Evolutionary conservation across 2,329 filamentous ascomycete species (phyloP), one percentile per base, ranked within the genome.

Genomic region (Magnaporthiopsis incrustans): DNA sequence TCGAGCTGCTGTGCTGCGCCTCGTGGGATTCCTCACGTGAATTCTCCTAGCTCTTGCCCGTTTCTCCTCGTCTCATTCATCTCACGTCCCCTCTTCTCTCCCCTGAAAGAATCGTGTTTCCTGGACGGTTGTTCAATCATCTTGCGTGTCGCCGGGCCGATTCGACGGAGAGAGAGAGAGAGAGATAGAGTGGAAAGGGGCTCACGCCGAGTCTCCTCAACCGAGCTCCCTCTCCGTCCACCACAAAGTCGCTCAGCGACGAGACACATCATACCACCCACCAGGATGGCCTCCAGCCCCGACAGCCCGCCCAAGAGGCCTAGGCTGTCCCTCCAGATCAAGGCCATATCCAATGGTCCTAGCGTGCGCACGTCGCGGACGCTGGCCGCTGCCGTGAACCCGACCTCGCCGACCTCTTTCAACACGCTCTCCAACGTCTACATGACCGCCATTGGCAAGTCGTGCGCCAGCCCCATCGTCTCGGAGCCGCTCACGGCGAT

Each of bases 361-460:
- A 74, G 71, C 62, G 72, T 74, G 53, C 75, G 77, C 66, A 75
- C 76, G 0, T 76, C 78, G 33, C 79, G 78, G 66, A 77, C 76
- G 6, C 71, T 82, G 58, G 73, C 78, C 27, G 77, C 79, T 64
- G 77, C 78, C 62, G 74, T 83, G 56, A 81, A 87, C 68, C 81
- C 83, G 35, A 82, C 78, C 65, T 86, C 85, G 38, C 84, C 85
- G 4, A 88, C 86, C 1, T 78, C 84, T 27, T 87, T 87, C 76
- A 88, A 88, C 74, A 88, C 86, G 2, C 79, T 88, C 56, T 86
- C 85, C 63, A 88, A 88, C 73, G 82, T 85, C 66, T 88, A 88
- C 70, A 81, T 83, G 32, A 84, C 82, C 3, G 83, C 85, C 66
- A 86, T 88, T 63, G 85, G 86, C 73, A 81, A 84, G 66, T 80